phyloP scores from a whole-genome alignment of 2,329 filamentous ascomycete species.

The Colletotrichum simmondsii region DNA sequence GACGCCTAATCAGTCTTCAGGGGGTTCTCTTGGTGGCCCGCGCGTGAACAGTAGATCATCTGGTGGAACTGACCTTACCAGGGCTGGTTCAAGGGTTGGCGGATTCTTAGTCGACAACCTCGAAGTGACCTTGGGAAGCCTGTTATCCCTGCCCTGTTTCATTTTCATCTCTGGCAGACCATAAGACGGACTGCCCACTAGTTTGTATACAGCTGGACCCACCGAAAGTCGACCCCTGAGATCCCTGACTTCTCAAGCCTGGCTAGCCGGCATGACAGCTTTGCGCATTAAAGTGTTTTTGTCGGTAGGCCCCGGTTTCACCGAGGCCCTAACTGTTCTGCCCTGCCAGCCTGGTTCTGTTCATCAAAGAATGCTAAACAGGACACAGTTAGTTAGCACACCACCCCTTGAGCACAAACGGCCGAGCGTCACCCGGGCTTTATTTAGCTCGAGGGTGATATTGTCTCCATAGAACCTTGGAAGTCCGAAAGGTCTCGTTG shows the following conservation, averaged over 20 bases:
- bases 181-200: conserved; percentile 7
- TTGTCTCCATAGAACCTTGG: background rate
- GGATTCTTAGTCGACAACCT: background rate
- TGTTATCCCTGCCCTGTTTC: conserved; percentile 31
- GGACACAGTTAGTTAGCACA: conserved; percentile 3
- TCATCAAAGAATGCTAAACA: conserved; percentile 11
- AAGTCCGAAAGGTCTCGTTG: background rate
- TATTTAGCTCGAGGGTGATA: conserved; percentile 19
- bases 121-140: conserved; percentile 8
- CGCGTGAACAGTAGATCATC: conserved; percentile 29
- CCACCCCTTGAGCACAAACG: conserved; percentile 12
- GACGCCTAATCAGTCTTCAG: conserved; percentile 10
- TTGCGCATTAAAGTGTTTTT: conserved; percentile 32
- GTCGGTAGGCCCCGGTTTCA: conserved; percentile 38
- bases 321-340: conserved; percentile 22
- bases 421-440: conserved; percentile 13
- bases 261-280: conserved; percentile 27
- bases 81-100: background rate
- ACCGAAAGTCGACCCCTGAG: background rate
- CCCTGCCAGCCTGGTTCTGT: background rate
- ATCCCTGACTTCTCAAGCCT: conserved; percentile 21
- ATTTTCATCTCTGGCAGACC: conserved; percentile 27
- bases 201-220: background rate
- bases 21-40: conserved; percentile 18
- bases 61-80: background rate